Evolutionary conservation across 2,329 filamentous ascomycete genomes (phyloP).

Genomic region (Venturia effusa): DNA sequence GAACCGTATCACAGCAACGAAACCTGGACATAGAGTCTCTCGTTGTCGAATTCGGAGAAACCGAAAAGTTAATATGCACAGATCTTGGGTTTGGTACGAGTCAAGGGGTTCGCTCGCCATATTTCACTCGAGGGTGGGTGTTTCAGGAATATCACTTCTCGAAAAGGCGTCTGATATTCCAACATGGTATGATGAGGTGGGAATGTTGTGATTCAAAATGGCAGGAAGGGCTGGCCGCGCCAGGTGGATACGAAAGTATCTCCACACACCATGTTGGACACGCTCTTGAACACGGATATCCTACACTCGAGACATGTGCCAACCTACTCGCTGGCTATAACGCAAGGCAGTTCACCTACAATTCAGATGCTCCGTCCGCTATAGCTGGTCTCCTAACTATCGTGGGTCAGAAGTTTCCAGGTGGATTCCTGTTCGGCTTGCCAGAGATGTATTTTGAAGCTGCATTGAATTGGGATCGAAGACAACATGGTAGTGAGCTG

Average conservation of each 20-base stretch:
- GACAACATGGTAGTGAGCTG: too few relatives aligned
- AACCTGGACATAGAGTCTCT: background rate
- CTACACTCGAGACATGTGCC: background rate
- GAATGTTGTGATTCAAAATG: conserved; percentile 2
- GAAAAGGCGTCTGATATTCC: conserved; percentile 1
- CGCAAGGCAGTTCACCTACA: conserved; percentile 12
- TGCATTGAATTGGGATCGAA: background rate
- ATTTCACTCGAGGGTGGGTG: background rate
- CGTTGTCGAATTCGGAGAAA: conserved; percentile 4
- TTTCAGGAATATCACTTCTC: conserved; percentile 6
- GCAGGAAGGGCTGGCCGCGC: too few relatives aligned
- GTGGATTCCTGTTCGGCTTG: conserved; percentile 15
- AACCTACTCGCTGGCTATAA: conserved; percentile 11
- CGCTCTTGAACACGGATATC: background rate
- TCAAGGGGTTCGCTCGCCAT: background rate
- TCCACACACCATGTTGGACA: background rate
- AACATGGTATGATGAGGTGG: conserved; percentile 1
- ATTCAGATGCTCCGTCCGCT: conserved; percentile 13
- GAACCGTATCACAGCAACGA: background rate
- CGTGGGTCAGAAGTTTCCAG: conserved; percentile 10
- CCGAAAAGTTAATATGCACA: background rate
- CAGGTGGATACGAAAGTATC: too few relatives aligned
- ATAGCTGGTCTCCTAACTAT: conserved; percentile 12
- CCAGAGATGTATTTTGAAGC: conserved; percentile 15
- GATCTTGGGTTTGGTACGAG: background rate